Evolutionary conservation across 768 basidiomycete genomes (phyloP).

Genomic region (Trametes cinnabarina): DNA sequence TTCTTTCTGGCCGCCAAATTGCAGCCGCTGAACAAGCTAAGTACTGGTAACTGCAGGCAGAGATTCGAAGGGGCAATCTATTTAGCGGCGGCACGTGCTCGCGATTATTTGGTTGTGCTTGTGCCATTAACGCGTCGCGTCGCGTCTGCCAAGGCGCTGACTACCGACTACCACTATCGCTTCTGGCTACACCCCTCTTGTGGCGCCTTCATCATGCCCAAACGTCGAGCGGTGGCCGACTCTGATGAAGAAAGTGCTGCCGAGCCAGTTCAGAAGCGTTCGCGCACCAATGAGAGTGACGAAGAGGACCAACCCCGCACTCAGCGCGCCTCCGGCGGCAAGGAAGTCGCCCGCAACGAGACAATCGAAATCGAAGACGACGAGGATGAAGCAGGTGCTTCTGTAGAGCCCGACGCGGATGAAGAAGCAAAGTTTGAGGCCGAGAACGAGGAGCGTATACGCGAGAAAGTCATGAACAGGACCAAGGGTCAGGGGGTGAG

Average conservation of each 20-base stretch:
- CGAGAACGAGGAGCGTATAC: slow-evolving; percentile 54
- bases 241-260: slow-evolving; percentile 43
- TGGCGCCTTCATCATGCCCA: slow-evolving; percentile 42
- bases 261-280: slow-evolving; percentile 41
- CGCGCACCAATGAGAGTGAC: slow-evolving; percentile 41
- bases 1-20: no score
- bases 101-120: slow-evolving; percentile 9
- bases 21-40: no score
- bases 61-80: no score
- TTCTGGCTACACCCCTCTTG: neutral
- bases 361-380: slow-evolving; percentile 34
- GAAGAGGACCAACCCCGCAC: slow-evolving; percentile 26
- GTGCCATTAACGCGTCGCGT: slow-evolving; percentile 24
- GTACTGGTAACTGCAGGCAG: no score
- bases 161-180: slow-evolving; percentile 3
- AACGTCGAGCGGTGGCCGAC: slow-evolving; percentile 45
- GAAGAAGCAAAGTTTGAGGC: slow-evolving; percentile 69
- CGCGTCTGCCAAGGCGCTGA: slow-evolving; percentile 7
- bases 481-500: slow-evolving; percentile 47
- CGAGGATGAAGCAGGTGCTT: slow-evolving; percentile 35
- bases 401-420: slow-evolving; percentile 39
- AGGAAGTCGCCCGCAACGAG: slow-evolving; percentile 27
- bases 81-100: slow-evolving; percentile 3
- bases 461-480: slow-evolving; percentile 49
- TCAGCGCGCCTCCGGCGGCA: slow-evolving; percentile 24